Evolutionary conservation across 1,139 yeast species (phyloP).

Genomic region (Lodderomyces jiufengensis): DNA sequence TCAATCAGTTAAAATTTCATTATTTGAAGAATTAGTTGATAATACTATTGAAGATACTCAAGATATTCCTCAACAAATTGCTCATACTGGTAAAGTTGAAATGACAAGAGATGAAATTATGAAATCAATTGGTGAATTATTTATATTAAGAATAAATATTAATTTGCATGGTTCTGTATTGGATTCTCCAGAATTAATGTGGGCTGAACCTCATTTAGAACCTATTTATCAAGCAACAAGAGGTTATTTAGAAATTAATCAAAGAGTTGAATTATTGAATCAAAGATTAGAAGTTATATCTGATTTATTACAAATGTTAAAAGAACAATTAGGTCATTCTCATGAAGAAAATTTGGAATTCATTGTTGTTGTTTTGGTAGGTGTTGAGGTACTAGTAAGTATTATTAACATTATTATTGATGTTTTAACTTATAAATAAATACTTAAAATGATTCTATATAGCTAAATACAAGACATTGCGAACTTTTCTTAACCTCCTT

Average conservation of each 20-base stretch:
- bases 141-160: conserved; percentile 83
- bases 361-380: conserved; percentile 88
- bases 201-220: conserved; percentile 97
- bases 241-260: conserved; percentile 91
- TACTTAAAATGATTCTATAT: background rate
- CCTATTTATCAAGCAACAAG: conserved; percentile 96
- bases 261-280: conserved; percentile 81
- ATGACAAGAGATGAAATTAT: conserved; percentile 92
- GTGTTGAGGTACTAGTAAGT: conserved; percentile 79
- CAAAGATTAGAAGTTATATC: conserved; percentile 92
- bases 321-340: conserved; percentile 92
- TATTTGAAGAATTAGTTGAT: conserved; percentile 92
- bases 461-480: too few species aligned
- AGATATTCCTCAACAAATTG: conserved; percentile 94
- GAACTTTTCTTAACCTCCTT: too few species aligned
- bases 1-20: conserved; percentile 87
- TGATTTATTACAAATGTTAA: conserved; percentile 89
- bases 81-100: conserved; percentile 88
- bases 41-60: conserved; percentile 96
- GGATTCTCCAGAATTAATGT: conserved; percentile 96
- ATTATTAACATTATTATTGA: conserved; percentile 60
- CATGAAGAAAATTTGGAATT: conserved; percentile 89
- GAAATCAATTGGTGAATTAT: conserved; percentile 94
- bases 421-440: conserved; percentile 27
- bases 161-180: conserved; percentile 92